These are phyloP conservation scores for Umbelopsis ramanniana DNA, from an alignment of 192 early-diverging fungal genomes.

Conservation along the genomic window DNA sequence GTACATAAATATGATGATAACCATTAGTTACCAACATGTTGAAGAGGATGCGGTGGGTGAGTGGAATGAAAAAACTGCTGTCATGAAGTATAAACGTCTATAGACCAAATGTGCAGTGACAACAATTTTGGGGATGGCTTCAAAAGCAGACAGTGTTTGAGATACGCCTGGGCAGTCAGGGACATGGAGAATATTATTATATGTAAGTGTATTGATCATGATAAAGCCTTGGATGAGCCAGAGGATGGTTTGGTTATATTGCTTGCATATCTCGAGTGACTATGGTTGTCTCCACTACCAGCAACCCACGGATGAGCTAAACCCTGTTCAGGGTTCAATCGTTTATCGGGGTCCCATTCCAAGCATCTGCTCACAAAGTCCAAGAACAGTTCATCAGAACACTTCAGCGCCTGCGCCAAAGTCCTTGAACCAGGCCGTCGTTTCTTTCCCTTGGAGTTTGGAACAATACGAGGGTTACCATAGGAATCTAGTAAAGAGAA, in stretches of 20 bases:
- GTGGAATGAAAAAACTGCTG: too few species aligned
- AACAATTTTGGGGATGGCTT: too few species aligned
- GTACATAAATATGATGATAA: too few species aligned
- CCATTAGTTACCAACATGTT: too few species aligned
- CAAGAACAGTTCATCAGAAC: slow-evolving; percentile 78
- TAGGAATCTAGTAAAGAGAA: slow-evolving; percentile 45
- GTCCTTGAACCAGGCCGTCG: slow-evolving; percentile 80
- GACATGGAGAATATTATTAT: too few species aligned
- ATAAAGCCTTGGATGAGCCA: background rate
- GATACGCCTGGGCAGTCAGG: too few species aligned
- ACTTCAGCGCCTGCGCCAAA: slow-evolving; percentile 72
- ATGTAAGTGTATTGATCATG: background rate
- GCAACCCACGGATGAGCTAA: slow-evolving; percentile 84
- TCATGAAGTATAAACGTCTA: too few species aligned
- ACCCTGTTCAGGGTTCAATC: slow-evolving; percentile 86
- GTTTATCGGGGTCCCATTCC: slow-evolving; percentile 87
- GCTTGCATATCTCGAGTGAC: background rate
- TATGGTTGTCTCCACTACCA: background rate
- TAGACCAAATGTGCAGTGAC: too few species aligned
- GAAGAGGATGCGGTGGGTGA: too few species aligned
- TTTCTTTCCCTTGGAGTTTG: slow-evolving; percentile 90
- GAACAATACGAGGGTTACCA: slow-evolving; percentile 61
- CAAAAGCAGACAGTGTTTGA: too few species aligned
- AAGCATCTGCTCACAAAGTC: slow-evolving; percentile 87
- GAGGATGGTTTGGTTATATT: background rate